Evolutionary conservation across 441 rosid species (phyloP).

Genomic region (Gossypium davidsonii): DNA sequence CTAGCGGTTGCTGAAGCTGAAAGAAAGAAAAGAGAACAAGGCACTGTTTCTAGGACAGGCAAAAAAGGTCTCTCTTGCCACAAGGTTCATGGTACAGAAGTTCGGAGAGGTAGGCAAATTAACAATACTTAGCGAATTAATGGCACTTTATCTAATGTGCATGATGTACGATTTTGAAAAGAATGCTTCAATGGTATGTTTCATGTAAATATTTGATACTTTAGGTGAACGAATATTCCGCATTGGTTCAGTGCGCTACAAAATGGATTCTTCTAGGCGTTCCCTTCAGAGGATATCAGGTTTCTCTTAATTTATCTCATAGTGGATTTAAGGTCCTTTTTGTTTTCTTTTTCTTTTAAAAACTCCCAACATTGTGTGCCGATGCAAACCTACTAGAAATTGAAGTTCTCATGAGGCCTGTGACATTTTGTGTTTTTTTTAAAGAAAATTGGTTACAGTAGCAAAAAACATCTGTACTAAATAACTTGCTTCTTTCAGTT

Average conservation of each 20-base stretch:
- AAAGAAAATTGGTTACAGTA: neutral
- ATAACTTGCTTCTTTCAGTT: neutral
- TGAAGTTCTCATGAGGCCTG: neutral
- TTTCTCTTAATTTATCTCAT: slow-evolving; percentile 21
- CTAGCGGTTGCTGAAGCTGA: slow-evolving; percentile 79
- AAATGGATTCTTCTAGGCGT: slow-evolving; percentile 87
- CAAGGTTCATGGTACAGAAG: slow-evolving; percentile 33
- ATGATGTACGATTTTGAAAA: slow-evolving; percentile 6
- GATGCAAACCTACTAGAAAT: neutral
- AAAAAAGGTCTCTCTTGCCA: slow-evolving; percentile 39
- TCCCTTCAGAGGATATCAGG: slow-evolving; percentile 93
- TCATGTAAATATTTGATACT: slow-evolving; percentile 18
- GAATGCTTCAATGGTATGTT: slow-evolving; percentile 5
- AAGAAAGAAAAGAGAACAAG: slow-evolving; percentile 60
- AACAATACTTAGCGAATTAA: slow-evolving; percentile 5
- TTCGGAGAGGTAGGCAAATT: slow-evolving; percentile 24
- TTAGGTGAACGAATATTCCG: slow-evolving; percentile 79
- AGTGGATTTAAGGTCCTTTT: neutral
- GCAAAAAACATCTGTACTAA: neutral
- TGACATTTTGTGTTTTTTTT: neutral
- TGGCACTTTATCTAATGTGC: neutral
- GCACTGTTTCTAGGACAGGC: slow-evolving; percentile 34
- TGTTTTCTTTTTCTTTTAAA: neutral
- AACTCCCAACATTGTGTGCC: neutral
- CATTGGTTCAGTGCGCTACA: slow-evolving; percentile 75